Conservation (phyloP, 495 filamentous ascomycete genomes). For the Extremus antarcticus region DNA sequence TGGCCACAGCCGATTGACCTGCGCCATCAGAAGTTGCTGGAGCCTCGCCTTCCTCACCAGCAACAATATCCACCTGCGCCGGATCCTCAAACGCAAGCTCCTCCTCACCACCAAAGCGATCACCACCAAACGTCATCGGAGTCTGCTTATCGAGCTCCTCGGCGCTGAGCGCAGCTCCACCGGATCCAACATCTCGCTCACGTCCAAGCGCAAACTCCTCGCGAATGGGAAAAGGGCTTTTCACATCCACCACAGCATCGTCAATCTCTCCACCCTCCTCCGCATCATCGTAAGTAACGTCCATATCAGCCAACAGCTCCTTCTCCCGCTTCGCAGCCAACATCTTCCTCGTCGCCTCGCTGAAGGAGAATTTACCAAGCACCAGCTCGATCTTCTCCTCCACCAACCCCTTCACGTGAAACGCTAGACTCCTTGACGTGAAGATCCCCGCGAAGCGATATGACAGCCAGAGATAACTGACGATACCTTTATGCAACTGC, state of each 20-base stretch:
- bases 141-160: background rate
- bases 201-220: background rate
- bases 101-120: constrained; percentile 12
- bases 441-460: constrained; percentile 68
- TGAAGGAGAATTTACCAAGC: constrained; percentile 39
- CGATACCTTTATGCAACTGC: constrained; percentile 64
- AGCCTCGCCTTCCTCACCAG: background rate
- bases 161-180: background rate
- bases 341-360: constrained; percentile 10
- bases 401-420: constrained; percentile 67
- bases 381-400: constrained; percentile 65
- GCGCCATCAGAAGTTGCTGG: no score
- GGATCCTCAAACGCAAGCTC: background rate
- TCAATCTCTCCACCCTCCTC: background rate
- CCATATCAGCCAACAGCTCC: constrained; percentile 1
- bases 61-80: background rate
- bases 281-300: background rate
- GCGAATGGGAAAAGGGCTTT: no score
- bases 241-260: background rate
- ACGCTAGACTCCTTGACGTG: constrained; percentile 60
- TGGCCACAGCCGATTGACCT: background rate
- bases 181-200: background rate
- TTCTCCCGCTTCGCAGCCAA: constrained; percentile 10
- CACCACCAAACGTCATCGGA: background rate
- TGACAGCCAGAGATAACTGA: constrained; percentile 80